Base-by-base conservation (phyloP, 1,284 basidiomycete species). In the Taiwanofungus camphoratus region DNA sequence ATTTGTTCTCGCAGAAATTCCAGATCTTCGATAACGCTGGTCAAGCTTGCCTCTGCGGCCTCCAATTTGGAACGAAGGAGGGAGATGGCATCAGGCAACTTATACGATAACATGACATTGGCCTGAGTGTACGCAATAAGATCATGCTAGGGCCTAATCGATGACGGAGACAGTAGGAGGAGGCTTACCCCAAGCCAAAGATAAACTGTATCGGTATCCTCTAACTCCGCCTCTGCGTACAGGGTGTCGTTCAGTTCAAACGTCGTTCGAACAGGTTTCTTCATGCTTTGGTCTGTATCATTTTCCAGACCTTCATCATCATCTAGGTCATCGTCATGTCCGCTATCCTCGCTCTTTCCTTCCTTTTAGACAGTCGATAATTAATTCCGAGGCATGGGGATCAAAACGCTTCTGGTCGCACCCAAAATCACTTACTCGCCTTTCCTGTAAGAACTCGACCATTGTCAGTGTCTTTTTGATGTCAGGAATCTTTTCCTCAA, bases 241-340 rank as follows among this genome's bases (percentile, higher is more conserved):
- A 99, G 73, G 13, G 95, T 98, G 58, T 99, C 95, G 55, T 93
- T 96, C 46, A 99, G 75, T 65, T 99, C 95, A 55, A 96, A 99
- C 0, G 92, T 89, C 0, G 92, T 93, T 49, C 74, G 83, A 47
- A 95, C 61, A 5, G 84, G 74, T 57, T 83, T 79, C 56, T 82
- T 79, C 15, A 62, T 65, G 2, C 65, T 67, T n/a, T n/a, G n/a
- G n/a, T 63, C 66, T 7, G 64, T 61, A 22, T 63, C 66, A 19
- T 68, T 67, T 12, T 66, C 67, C 6, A 61, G 45, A n/a, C 62
- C 60, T 27, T 70, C 69, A 6, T 77, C 73, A 15, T 73, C 71
- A 1, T 73, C 73, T 2, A 72, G 54, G 47, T 76, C 74, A 42
- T 77, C 75, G 20, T 72, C 71, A 11, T 77, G 76, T 20, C 74